A percentile compares a stretch with the other conserved stretches of the same genome.
Conservation (phyloP, 1,284 basidiomycete genomes). For the Puccinia brachypodii region DNA sequence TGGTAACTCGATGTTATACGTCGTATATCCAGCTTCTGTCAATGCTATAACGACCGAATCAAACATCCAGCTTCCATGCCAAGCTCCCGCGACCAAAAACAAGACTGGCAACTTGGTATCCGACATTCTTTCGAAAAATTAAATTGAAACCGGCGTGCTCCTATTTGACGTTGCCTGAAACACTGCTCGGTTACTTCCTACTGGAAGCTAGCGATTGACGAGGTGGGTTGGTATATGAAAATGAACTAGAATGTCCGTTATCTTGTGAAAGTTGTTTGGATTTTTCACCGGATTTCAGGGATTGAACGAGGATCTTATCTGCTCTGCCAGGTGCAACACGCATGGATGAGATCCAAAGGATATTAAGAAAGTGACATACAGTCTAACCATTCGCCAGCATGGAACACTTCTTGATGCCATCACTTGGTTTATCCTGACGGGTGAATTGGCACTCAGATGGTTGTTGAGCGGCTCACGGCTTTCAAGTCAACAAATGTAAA, state of each 20-base stretch:
- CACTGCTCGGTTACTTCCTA: not conserved
- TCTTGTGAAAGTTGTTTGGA: not conserved
- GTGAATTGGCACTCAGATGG: slow-evolving; percentile 1
- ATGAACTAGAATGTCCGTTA: not conserved
- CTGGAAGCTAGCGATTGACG: too few species aligned
- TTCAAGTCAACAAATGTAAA: not conserved
- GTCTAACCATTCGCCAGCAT: not conserved
- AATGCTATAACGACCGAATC: slow-evolving; percentile 19
- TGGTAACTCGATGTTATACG: slow-evolving; percentile 18
- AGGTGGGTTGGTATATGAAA: not conserved
- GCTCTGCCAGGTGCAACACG: not conserved
- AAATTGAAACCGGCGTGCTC: not conserved
- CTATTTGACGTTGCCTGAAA: not conserved
- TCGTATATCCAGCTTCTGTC: slow-evolving; percentile 22
- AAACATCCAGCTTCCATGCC: slow-evolving; percentile 44
- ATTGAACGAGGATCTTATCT: not conserved
- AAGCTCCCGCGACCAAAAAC: slow-evolving; percentile 32
- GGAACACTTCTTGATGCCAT: not conserved
- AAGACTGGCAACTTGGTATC: slow-evolving; percentile 16
- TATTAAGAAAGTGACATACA: not conserved
- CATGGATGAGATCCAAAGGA: not conserved
- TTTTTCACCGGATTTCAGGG: not conserved
- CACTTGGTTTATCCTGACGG: not conserved
- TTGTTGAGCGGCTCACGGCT: slow-evolving; percentile 14
- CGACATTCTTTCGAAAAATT: not conserved